Evolutionary conservation across 2,329 filamentous ascomycete species (phyloP), one percentile per base, ranked within the genome.

Genomic region (Ophiostoma montium): DNA sequence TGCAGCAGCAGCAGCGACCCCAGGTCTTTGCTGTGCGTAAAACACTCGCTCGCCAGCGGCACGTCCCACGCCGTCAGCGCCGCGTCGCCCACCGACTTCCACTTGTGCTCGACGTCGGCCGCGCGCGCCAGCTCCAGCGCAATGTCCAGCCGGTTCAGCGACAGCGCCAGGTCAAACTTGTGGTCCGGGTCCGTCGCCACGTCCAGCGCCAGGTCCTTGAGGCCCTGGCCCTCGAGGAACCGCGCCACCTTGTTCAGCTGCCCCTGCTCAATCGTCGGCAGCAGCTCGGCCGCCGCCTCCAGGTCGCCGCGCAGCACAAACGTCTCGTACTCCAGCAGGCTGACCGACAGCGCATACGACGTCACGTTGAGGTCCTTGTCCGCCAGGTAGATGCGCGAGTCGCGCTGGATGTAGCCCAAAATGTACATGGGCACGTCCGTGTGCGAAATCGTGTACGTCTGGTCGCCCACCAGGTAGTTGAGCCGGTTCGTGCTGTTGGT

Each of bases 231-330:
- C 65, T 80, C 92, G 48, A 98, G 74, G 74, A 98, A 98, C 19
- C 92, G 82, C 3, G 92, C 92, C 58, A 98, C 94, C 71, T 96
- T 96, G 74, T 95, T 95, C 65, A 95, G 84, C 65, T 98, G 88
- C 55, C 94, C 86, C n/a, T 80, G 70, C 0, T 90, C 88, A 35
- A 98, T 89, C 18, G 83, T 83, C 5, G 79, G 72, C 15, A 98
- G 78, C 55, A 95, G 74, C 62, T 94, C 88, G 10, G 84, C 82
- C 0, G 92, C 92, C 13, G 86, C 79, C 55, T 96, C 92, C 72
- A 96, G 83, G 59, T 98, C 92, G 47, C 84, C 89, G 50, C 92
- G 84, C 16, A 98, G 79, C 13, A 98, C 90, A 39, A 96, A 72
- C 0, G 92, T 98, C 67, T 98, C 92, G 65, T 96, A 98, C 64